Conservation (phyloP, 78 protist species). For the Diacronema lutheri region DNA sequence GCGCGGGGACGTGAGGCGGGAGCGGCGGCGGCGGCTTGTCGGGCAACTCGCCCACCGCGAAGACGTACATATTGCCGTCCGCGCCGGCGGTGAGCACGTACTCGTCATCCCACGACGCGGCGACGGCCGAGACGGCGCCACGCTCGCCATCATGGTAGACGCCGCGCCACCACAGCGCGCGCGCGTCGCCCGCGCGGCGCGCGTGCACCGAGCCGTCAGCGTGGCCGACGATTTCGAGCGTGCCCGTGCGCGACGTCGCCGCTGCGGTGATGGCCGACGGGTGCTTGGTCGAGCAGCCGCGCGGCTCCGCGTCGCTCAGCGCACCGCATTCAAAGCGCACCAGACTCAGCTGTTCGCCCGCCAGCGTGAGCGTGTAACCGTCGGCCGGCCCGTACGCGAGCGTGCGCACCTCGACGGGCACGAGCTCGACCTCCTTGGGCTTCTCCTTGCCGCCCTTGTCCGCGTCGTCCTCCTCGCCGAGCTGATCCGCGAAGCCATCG, state of each 20-base stretch:
- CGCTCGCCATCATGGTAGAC: background rate
- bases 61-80: conserved; percentile 48
- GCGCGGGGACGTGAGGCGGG: background rate
- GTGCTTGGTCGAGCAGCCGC: no score
- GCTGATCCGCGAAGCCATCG: background rate
- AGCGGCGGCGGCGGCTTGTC: background rate
- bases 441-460: conserved; percentile 4
- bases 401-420: background rate
- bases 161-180: no score
- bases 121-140: background rate
- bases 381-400: no score
- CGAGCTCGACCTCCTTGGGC: background rate
- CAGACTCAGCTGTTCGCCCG: no score
- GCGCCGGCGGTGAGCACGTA: conserved; percentile 39
- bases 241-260: no score
- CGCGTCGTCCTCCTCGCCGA: conserved; percentile 13
- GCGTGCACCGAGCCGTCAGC: no score
- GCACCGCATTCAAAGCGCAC: no score
- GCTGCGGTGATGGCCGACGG: no score
- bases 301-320: no score
- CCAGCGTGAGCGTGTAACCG: no score
- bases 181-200: no score
- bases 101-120: conserved; percentile 41
- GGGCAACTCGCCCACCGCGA: background rate
- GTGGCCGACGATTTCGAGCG: no score